These are phyloP conservation scores for Penicillium argentinense DNA, from an alignment of 495 filamentous ascomycete species.

Conservation along the genomic window DNA sequence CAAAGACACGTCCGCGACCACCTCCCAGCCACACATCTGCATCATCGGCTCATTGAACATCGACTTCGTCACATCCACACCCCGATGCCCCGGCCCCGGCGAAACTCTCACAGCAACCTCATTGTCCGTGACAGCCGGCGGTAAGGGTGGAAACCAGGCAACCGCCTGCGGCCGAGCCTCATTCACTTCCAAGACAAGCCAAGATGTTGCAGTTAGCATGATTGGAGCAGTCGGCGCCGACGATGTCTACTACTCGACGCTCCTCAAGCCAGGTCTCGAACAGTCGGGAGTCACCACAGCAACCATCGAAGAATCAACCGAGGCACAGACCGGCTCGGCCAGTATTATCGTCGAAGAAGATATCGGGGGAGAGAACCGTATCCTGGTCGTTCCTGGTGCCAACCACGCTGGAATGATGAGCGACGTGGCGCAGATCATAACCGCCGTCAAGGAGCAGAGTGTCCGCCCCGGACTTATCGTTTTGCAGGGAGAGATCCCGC, in stretches of 20 bases:
- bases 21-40: conserved; percentile 14
- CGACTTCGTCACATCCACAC: conserved; percentile 28
- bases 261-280: conserved; percentile 20
- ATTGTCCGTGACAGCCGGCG: conserved; percentile 23
- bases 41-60: conserved; percentile 30
- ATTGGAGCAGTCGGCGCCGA: conserved; percentile 27
- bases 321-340: conserved; percentile 24
- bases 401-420: conserved; percentile 52
- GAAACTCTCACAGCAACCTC: conserved; percentile 31
- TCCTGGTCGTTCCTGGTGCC: conserved; percentile 70
- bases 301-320: conserved; percentile 11
- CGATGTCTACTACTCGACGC: conserved; percentile 20
- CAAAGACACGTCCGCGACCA: conserved; percentile 1
- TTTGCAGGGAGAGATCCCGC: conserved; percentile 77
- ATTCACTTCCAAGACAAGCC: conserved; percentile 11
- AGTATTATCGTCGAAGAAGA: conserved; percentile 30
- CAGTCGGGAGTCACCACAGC: conserved; percentile 21
- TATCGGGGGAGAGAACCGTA: conserved; percentile 66
- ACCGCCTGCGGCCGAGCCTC: conserved; percentile 27
- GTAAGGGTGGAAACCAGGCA: conserved; percentile 31
- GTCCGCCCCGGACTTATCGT: conserved; percentile 57
- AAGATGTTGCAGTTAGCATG: conserved; percentile 26
- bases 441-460: background rate
- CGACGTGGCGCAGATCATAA: conserved; percentile 9
- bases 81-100: conserved; percentile 22